Percentiles rank a stretch among this genome's conserved stretches.
Conservation (phyloP, 2,329 filamentous ascomycete species). For the Fusarium dlaminii region DNA sequence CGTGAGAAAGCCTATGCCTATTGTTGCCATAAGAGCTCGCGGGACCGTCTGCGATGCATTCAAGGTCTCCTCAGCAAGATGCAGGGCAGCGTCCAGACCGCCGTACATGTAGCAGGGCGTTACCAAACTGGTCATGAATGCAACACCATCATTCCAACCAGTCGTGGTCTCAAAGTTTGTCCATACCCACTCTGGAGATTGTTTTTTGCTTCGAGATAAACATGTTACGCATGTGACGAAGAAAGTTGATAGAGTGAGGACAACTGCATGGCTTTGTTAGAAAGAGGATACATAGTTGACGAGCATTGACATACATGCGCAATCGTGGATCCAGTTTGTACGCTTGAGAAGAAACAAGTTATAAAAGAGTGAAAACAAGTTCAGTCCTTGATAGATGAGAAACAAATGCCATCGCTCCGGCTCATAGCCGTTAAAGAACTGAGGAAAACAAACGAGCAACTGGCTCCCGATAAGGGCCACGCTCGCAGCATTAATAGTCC, state of each 20-base stretch:
- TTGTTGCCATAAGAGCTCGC: not conserved
- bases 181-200: not conserved
- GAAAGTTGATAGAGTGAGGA: not conserved
- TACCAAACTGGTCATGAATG: not conserved
- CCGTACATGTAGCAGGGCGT: not conserved
- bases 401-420: not conserved
- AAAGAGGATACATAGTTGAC: accelerated
- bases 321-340: not conserved
- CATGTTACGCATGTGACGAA: not conserved
- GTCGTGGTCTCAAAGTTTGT: not conserved
- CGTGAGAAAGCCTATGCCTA: not conserved
- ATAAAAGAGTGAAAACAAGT: not conserved
- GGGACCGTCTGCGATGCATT: not conserved
- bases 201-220: not conserved
- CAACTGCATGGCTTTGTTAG: not conserved
- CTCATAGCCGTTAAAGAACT: not conserved
- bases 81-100: not conserved
- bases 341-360: not conserved
- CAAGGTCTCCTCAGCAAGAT: not conserved
- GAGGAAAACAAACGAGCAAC: not conserved
- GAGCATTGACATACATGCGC: not conserved
- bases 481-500: not conserved
- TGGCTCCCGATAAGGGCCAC: not conserved
- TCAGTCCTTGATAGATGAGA: not conserved
- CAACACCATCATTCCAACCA: not conserved